These are phyloP conservation scores for Wickerhamia fluorescens DNA, from an alignment of 805 yeast genomes.

Conservation along the genomic window DNA sequence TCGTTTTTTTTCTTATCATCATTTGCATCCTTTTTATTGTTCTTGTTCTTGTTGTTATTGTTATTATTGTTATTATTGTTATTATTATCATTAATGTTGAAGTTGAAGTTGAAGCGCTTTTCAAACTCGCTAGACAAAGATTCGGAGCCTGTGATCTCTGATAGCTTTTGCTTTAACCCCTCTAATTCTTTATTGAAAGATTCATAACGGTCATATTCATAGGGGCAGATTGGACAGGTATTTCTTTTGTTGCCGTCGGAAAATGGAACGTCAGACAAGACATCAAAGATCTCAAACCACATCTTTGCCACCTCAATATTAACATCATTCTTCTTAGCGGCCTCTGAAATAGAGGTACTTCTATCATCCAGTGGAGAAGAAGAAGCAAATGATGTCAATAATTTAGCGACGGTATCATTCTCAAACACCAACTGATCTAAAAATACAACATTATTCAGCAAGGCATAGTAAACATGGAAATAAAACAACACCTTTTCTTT, in stretches of 20 bases:
- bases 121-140: neutral
- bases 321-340: conserved; percentile 10
- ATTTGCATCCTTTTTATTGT: conserved; percentile 4
- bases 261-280: conserved; percentile 19
- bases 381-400: conserved; percentile 12
- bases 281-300: conserved; percentile 27
- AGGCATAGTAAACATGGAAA: conserved; percentile 21
- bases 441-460: conserved; percentile 19
- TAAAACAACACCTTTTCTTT: conserved; percentile 18
- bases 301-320: conserved; percentile 10
- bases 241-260: conserved; percentile 11
- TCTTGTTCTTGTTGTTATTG: conserved; percentile 4
- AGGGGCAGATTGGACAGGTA: conserved; percentile 23
- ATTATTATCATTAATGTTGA: conserved; percentile 2
- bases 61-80: conserved; percentile 3
- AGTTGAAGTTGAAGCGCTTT: conserved; percentile 1
- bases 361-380: conserved; percentile 11
- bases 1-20: conserved; percentile 10
- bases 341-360: conserved; percentile 3
- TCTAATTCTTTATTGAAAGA: conserved; percentile 7
- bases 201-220: conserved; percentile 15
- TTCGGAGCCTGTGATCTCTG: conserved; percentile 1
- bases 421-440: conserved; percentile 22
- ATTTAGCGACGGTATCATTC: conserved; percentile 15
- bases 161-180: conserved; percentile 5